These are phyloP conservation scores for Penicillium odoratum DNA, from an alignment of 495 filamentous ascomycete species.

Conservation along the genomic window DNA sequence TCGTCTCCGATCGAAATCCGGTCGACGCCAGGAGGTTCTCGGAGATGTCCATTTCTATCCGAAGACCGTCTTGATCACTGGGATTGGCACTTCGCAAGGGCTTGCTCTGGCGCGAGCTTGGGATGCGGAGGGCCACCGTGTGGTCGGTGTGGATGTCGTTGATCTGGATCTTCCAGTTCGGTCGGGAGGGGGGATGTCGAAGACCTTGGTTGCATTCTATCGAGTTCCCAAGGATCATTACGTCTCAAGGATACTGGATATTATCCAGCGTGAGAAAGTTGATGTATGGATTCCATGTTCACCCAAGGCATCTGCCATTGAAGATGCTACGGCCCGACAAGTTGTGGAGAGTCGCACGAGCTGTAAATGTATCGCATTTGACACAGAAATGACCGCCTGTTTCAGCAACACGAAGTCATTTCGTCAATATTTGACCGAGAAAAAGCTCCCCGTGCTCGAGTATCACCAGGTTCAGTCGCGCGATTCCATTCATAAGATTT, in stretches of 20 bases:
- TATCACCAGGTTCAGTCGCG: conserved; percentile 56
- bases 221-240: conserved; percentile 49
- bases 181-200: conserved; percentile 45
- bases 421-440: conserved; percentile 47
- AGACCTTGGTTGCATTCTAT: conserved; percentile 52
- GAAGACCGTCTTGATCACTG: conserved; percentile 68
- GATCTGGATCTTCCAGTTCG: conserved; percentile 50
- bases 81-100: conserved; percentile 68
- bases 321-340: conserved; percentile 65
- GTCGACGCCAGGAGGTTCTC: conserved; percentile 26
- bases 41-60: conserved; percentile 46
- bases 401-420: conserved; percentile 63
- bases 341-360: conserved; percentile 55
- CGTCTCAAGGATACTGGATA: conserved; percentile 50
- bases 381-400: conserved; percentile 43
- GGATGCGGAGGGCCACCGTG: conserved; percentile 62
- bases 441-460: conserved; percentile 59
- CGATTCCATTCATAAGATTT: conserved; percentile 56
- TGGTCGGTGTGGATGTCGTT: conserved; percentile 71
- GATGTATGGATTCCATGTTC: conserved; percentile 77
- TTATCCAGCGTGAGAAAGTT: conserved; percentile 60
- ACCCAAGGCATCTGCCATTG: conserved; percentile 54
- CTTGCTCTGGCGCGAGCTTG: conserved; percentile 67
- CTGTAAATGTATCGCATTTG: conserved; percentile 63
- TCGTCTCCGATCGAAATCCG: conserved; percentile 16